phyloP scores from a whole-genome alignment of 108 stramenopile species.

The Pseudonitzschia multiseries region DNA sequence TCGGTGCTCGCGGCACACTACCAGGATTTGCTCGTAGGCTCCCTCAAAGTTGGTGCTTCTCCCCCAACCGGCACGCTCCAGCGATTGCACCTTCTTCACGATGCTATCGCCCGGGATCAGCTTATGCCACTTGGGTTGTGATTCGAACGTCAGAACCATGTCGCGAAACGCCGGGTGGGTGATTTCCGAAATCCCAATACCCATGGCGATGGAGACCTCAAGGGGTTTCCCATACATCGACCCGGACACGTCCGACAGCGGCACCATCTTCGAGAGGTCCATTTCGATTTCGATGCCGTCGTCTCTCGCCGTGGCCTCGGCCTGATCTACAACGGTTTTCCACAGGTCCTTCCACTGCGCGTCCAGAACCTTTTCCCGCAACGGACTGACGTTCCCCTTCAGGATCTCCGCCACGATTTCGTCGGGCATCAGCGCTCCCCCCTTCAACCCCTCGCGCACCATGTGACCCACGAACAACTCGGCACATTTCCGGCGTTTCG shows the following conservation, averaged over 20 bases:
- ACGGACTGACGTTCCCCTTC: conserved; percentile 17
- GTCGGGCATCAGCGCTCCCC: conserved; percentile 43
- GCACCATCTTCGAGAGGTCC: conserved; percentile 40
- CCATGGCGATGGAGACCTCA: conserved; percentile 53
- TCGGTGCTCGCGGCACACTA: conserved; percentile 11
- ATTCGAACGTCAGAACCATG: conserved; percentile 48
- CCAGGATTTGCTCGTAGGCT: conserved; percentile 39
- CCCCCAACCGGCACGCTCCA: conserved; percentile 46
- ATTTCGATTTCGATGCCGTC: conserved; percentile 24
- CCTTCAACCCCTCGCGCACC: conserved; percentile 40
- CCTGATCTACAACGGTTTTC: conserved; percentile 28
- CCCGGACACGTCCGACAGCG: conserved; percentile 51
- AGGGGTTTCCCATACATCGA: conserved; percentile 53
- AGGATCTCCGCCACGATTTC: conserved; percentile 43
- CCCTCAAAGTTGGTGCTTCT: conserved; percentile 42
- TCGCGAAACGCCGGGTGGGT: conserved; percentile 33
- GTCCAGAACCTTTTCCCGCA: conserved; percentile 26
- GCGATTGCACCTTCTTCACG: conserved; percentile 32
- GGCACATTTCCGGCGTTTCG: conserved; percentile 25
- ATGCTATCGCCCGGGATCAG: conserved; percentile 15
- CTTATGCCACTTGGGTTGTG: conserved; percentile 35
- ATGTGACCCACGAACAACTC: conserved; percentile 22
- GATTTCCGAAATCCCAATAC: conserved; percentile 43
- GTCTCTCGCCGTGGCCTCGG: conserved; percentile 18
- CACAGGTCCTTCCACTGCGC: conserved; percentile 50